Evolutionary conservation across 371 early-diverging fungal genomes (phyloP).

Genomic region (Catenaria anguillulae): DNA sequence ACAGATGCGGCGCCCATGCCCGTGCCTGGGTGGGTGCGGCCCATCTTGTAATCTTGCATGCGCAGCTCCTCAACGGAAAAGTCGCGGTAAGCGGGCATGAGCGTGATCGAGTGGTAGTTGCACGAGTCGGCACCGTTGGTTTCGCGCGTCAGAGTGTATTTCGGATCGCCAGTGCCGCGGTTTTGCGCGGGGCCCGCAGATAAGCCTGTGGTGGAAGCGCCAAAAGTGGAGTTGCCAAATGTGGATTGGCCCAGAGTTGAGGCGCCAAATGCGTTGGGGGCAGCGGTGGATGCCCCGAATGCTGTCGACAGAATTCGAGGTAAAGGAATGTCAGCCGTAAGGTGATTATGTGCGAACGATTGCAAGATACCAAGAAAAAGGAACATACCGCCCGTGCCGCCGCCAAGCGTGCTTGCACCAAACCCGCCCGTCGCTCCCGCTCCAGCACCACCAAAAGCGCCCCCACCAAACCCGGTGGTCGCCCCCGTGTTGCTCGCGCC

Average conservation of each 20-base stretch:
- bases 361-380: too few species aligned
- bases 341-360: too few species aligned
- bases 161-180: neutral
- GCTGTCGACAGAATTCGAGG: too few species aligned
- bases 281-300: neutral
- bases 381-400: too few species aligned
- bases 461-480: neutral
- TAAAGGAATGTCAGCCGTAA: too few species aligned
- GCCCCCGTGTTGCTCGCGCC: neutral
- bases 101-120: neutral
- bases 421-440: too few species aligned
- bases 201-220: neutral
- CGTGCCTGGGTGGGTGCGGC: neutral
- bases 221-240: neutral
- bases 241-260: too few species aligned
- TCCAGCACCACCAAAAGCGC: neutral
- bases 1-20: neutral
- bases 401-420: too few species aligned
- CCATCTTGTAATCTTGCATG: neutral
- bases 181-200: neutral
- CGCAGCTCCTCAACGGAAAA: slow-evolving; percentile 5
- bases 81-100: neutral
- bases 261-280: neutral
- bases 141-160: neutral
- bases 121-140: neutral